Evolutionary conservation across 257 asterid genomes (phyloP).

Genomic region (Gynochthodes officinalis): DNA sequence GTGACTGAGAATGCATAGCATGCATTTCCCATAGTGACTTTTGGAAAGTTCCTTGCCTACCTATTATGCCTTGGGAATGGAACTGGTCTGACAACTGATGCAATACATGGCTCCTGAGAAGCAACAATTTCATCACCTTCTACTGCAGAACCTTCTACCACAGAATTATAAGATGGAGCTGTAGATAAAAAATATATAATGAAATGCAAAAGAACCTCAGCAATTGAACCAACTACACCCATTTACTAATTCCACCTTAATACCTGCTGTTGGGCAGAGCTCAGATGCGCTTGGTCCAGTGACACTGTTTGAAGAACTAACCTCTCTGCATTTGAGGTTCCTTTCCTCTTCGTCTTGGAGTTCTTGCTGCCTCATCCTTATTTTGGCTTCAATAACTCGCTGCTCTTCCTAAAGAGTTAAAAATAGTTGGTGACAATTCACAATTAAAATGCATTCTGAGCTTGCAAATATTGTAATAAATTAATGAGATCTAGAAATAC

Average conservation of each 20-base stretch:
- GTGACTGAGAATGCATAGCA: too few species aligned
- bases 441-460: not conserved
- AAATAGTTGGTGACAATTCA: constrained; percentile 13
- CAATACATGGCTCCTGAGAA: constrained; percentile 44
- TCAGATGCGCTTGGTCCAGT: constrained; percentile 56
- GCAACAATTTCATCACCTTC: constrained; percentile 59
- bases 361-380: constrained; percentile 94
- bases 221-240: not conserved
- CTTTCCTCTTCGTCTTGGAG: constrained; percentile 86
- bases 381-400: constrained; percentile 95
- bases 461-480: not conserved
- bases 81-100: constrained; percentile 38
- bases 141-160: constrained; percentile 59
- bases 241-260: constrained; percentile 6
- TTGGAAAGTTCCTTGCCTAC: constrained; percentile 25
- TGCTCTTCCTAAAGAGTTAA: constrained; percentile 73
- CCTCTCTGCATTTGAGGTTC: constrained; percentile 54
- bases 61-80: constrained; percentile 67
- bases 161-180: constrained; percentile 58
- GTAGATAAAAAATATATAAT: constrained; percentile 25
- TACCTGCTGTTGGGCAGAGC: constrained; percentile 67
- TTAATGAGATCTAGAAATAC: not conserved
- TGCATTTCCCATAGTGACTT: not conserved
- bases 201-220: constrained; percentile 9
- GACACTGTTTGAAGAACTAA: constrained; percentile 52